Evolutionary conservation across 768 basidiomycete species (phyloP).

Genomic region (Auriscalpium orientale): DNA sequence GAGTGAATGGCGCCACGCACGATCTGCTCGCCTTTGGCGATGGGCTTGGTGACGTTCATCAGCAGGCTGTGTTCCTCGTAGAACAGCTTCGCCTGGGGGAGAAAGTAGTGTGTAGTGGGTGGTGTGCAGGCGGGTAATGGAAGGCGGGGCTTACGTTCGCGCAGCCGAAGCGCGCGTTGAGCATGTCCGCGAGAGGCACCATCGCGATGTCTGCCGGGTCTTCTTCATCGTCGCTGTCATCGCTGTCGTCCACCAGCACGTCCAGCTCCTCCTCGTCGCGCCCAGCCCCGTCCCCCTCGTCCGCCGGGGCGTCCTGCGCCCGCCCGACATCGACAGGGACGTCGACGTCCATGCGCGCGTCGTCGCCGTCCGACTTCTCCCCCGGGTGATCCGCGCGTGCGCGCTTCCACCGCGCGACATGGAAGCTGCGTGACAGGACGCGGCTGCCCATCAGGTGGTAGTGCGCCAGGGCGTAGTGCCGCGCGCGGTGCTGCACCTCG

Average conservation of each 20-base stretch:
- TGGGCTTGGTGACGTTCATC: slow-evolving; percentile 75
- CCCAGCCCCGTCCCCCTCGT: slow-evolving; percentile 1
- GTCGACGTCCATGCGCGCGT: slow-evolving; percentile 29
- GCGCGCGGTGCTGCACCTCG: slow-evolving; percentile 28
- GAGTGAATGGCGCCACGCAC: slow-evolving; percentile 36
- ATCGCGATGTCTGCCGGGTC: slow-evolving; percentile 68
- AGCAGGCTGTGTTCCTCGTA: slow-evolving; percentile 63
- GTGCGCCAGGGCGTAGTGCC: slow-evolving; percentile 56
- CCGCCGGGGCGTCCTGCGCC: slow-evolving; percentile 3
- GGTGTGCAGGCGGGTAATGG: not conserved
- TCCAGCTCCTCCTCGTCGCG: slow-evolving; percentile 34
- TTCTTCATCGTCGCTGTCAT: slow-evolving; percentile 44
- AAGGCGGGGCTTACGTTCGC: slow-evolving; percentile 60
- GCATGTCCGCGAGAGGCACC: slow-evolving; percentile 94
- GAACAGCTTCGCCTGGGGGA: slow-evolving; percentile 70
- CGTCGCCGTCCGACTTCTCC: slow-evolving; percentile 18
- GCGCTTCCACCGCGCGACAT: slow-evolving; percentile 53
- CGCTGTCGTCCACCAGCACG: slow-evolving; percentile 10
- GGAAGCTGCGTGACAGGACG: slow-evolving; percentile 90
- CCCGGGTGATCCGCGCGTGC: slow-evolving; percentile 27
- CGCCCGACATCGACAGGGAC: slow-evolving; percentile 25
- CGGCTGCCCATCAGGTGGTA: slow-evolving; percentile 90
- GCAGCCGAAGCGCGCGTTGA: slow-evolving; percentile 80
- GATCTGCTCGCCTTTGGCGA: slow-evolving; percentile 79
- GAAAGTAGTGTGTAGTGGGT: not conserved